Base-by-base conservation (phyloP, 805 yeast species). In the Ogataea chonburiensis region DNA sequence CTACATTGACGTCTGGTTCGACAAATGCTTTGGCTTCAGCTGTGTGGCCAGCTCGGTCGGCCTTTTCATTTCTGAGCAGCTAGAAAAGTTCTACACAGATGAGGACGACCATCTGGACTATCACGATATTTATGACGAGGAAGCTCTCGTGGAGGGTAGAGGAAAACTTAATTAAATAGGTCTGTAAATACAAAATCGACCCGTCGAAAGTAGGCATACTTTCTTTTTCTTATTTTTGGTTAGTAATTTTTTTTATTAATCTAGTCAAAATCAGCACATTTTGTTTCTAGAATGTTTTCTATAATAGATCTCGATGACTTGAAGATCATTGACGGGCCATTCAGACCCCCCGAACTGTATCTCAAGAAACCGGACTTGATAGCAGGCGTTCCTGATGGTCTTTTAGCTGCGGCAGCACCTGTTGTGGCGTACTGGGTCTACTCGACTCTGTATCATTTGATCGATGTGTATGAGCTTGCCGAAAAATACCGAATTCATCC, bases 401-500 rank as follows among this genome's bases (percentile, higher is more conserved):
- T 78, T 12, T 55, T 87, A 33, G 85, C 96, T 1, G 61, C 89
- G 28, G 63, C 77, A 3, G 69, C 80, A 2, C 98, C 98, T 1
- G 73, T 93, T 4, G 67, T 79, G 3, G 88, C 81, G 3, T 93
- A 93, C 60, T 93, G 98, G 98, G 40, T 64, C 1, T 77, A 79
- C 50, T 83, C 95, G 3, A 53, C 74, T 17, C 61, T 85, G 44
- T 93, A 85, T 71, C 87, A 82, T 55, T 42, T 82, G 7, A 64
- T 89, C 34, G 98, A 93, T 59, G 72, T 71, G 27, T 76, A 71
- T 48, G 75, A 86, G 55, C 65, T 87, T 46, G 86, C 89, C 28
- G 96, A 86, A 53, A 67, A 73, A 56, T 87, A 86, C 64, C 72
- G 98, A 48, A 87, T 93, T 34, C 98, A 93, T 60, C 89, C 98